Percentiles rank a stretch among this genome's conserved stretches.
Conservation (phyloP, 139 green algal genomes). For the Asterochloris erici region DNA sequence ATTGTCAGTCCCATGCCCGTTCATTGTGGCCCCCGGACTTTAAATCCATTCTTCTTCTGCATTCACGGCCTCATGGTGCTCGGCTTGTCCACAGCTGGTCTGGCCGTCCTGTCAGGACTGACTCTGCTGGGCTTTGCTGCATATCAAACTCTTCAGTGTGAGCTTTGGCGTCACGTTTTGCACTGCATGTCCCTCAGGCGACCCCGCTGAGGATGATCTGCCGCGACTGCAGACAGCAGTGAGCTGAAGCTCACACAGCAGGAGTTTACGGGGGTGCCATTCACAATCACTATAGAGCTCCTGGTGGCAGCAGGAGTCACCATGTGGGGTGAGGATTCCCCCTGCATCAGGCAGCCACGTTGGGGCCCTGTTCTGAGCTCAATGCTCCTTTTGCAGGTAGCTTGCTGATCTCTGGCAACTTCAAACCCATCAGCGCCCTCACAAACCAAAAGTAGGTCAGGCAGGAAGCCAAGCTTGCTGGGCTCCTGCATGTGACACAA, state of each 20-base stretch:
- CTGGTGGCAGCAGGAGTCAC: constrained; percentile 17
- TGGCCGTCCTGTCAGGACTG: background rate
- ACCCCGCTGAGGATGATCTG: background rate
- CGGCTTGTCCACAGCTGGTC: constrained; percentile 1
- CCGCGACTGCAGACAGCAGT: constrained; percentile 26
- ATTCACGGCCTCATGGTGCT: background rate
- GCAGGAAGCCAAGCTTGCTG: too few relatives aligned
- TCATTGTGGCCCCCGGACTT: too few relatives aligned
- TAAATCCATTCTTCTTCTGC: too few relatives aligned
- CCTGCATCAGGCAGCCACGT: background rate
- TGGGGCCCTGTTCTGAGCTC: background rate
- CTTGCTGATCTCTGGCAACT: constrained; percentile 5
- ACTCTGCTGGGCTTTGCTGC: constrained; percentile 4
- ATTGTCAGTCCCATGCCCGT: too few relatives aligned
- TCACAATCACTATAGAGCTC: constrained; percentile 24
- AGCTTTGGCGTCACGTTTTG: background rate
- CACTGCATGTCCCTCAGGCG: background rate
- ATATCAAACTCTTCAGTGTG: background rate
- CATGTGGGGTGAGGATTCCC: constrained; percentile 18
- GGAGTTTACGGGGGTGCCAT: constrained; percentile 26
- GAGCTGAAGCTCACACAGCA: constrained; percentile 40
- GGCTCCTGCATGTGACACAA: too few relatives aligned
- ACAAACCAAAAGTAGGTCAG: constrained; percentile 8
- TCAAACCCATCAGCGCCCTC: constrained; percentile 15
- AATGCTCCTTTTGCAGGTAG: constrained; percentile 2